Base-by-base conservation (phyloP, 2,329 filamentous ascomycete genomes). In the Cercospora sesami region DNA sequence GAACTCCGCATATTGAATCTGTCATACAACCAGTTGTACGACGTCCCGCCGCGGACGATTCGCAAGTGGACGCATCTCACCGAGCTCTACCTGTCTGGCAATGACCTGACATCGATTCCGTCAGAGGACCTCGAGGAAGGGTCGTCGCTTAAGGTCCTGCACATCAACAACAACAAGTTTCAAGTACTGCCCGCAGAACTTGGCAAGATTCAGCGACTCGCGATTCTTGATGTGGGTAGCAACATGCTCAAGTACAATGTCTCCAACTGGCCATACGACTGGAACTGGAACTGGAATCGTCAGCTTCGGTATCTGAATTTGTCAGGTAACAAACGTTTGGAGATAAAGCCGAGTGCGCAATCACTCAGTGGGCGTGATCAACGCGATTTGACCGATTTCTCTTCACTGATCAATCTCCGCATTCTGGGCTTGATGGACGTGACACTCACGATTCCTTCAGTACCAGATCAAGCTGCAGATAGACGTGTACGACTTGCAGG, bases 251-350 rank as follows among this genome's bases (percentile, higher is more conserved):
- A 98, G 80, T 99, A 99, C 86, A 99, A 99, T 78, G 96, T 99
- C 59, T 95, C 93, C 31, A 99, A 99, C 76, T 97, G 96, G 85
- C 95, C 94, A 0, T 99, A 99, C 78, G 95, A 99, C 78, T 99
- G 95, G 95, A 99, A 99, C 76, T 99, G 95, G 95, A 98, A 98
- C 77, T 92, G 95, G 85, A 99, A 99, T 76, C 92, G 91, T 60
- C 96, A 97, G 75, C 83, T 99, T 72, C 91, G 94, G 71, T 99
- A 96, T 77, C 89, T 99, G 70, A 99, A 98, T 76, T 85, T 99
- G 76, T 98, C 94, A 0, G 95, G 95, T 62, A 99, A 99, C 82
- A 97, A 97, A 80, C 89, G 94, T 61, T 82, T 99, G 36, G 95
- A 99, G 80, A 98, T 99, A 82, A 90, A 89, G 75, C 87, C 87